Evolutionary conservation across 2,329 filamentous ascomycete species (phyloP), one percentile per base, ranked within the genome.

Genomic region (Rhynchosporium agropyri): DNA sequence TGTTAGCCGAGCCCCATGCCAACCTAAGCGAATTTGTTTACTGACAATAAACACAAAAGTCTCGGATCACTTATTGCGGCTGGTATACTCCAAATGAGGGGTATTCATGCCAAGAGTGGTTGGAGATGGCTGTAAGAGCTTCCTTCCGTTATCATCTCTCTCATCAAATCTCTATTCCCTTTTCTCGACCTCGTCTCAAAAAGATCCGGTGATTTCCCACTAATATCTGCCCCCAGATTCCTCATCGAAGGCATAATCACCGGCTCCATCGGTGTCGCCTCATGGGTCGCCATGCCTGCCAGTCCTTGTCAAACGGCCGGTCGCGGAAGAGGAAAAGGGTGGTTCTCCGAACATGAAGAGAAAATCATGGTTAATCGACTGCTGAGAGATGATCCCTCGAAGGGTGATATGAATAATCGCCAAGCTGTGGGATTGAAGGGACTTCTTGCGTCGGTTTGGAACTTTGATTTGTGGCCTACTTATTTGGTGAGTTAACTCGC

Each of bases 341-440:
- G 86, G 81, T 87, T 89, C 72, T 81, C 74, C 8, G 84, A 88
- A 64, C 79, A 75, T 20, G 86, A 89, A 72, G 85, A 87, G 70
- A 85, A 85, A 67, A 88, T 89, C 62, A 83, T 89, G 76, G 84
- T 88, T 4, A 89, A 88, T 68, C 81, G 81, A 33, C 77, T 87
- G 33, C 63, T 76, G 36, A 78, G 83, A 3, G 83, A 86, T 61
- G 83, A 84, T 63, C 82, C 82, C 4, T 76, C 75, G 3, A 81
- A 81, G 68, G 79, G 57, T 6, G 63, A 61, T 42, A 83, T 84
- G 79, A 76, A 81, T 65, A 83, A 83, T 62, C 77, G 80, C 45
- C 77, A 82, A 72, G 77, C 77, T 15, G 74, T 83, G 29, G 57
- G 73, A 76, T 84, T 7, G 81, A 78, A 77, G 76, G 79, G 53